Evolutionary conservation across 257 asterid genomes (phyloP), one percentile per base, ranked within the genome.

Genomic region (Jacaranda copaia): DNA sequence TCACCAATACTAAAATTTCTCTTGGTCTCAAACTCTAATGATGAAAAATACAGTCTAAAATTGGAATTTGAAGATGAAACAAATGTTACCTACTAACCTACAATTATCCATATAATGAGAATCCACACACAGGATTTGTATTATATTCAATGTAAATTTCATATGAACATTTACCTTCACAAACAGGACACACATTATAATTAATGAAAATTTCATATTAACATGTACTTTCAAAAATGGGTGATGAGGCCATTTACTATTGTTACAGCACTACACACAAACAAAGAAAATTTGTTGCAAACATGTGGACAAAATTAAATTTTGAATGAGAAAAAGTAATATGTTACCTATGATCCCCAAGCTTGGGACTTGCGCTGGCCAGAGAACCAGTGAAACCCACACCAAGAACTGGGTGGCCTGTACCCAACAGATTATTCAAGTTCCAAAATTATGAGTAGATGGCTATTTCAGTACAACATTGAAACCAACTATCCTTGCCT

Each of bases 301-400:
- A 46, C 32, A 61, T 13, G 18, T 10, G 18, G 16, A 70, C 43
- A 65, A 61, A 78, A 65, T 42, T 61, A 61, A 16, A 79, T 39
- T 62, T 39, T 52, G 39, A 53, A 70, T 43, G 19, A 42, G 39
- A 68, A 55, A 73, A 36, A 72, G 60, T 65, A 58, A 55, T 75
- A 53, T 49, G 38, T 42, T 51, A 91, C 99, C 98, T 93, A 76
- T 93, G 99, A 80, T 93, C 97, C 70, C 99, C 97, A 13, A 76
- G 90, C 87, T 95, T 95, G 56, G 98, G 93, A 1, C 80, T 87
- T 69, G 90, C 38, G 82, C 94, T 90, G 77, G 89, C 89, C 77
- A 93, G 85, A 82, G 99, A 85, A 81, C 99, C 98, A 55, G 91
- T 83, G 87, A 93, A 93, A 76, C 97, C 98, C 78, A 95, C 90